Conservation (phyloP, 169 alveolate species). For the Cyclospora cayetanensis region DNA sequence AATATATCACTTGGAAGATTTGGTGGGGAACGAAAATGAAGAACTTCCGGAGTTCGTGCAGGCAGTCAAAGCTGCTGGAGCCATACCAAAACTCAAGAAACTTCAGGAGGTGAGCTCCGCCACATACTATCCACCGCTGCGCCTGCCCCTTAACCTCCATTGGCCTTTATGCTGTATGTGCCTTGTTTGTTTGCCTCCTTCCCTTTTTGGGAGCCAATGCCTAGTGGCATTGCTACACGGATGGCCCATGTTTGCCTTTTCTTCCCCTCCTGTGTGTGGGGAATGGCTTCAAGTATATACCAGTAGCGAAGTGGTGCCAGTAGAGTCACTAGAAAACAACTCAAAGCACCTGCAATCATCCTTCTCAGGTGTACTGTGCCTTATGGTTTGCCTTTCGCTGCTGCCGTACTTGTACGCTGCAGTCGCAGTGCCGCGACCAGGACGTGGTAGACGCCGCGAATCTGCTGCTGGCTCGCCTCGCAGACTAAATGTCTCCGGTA, state of each 20-base stretch:
- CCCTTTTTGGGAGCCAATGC: background rate
- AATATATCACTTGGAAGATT: slow-evolving; percentile 89
- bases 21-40: slow-evolving; percentile 86
- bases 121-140: no score
- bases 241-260: background rate
- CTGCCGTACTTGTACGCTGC: background rate
- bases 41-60: slow-evolving; percentile 84
- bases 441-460: slow-evolving; percentile 86
- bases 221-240: background rate
- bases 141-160: no score
- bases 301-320: slow-evolving; percentile 4
- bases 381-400: background rate
- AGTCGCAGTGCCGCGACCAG: slow-evolving; percentile 78
- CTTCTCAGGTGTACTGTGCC: background rate
- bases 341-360: background rate
- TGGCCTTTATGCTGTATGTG: no score
- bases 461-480: slow-evolving; percentile 80
- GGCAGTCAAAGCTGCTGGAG: slow-evolving; percentile 85
- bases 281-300: background rate
- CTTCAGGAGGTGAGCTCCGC: slow-evolving; percentile 78
- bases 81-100: slow-evolving; percentile 78
- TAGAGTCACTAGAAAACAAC: slow-evolving; percentile 2
- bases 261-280: background rate
- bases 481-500: slow-evolving; percentile 75
- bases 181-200: no score